A percentile compares a stretch with the other conserved stretches of the same genome.
Conservation (phyloP, 2,329 filamentous ascomycete genomes). For the Septoria petroselini region DNA sequence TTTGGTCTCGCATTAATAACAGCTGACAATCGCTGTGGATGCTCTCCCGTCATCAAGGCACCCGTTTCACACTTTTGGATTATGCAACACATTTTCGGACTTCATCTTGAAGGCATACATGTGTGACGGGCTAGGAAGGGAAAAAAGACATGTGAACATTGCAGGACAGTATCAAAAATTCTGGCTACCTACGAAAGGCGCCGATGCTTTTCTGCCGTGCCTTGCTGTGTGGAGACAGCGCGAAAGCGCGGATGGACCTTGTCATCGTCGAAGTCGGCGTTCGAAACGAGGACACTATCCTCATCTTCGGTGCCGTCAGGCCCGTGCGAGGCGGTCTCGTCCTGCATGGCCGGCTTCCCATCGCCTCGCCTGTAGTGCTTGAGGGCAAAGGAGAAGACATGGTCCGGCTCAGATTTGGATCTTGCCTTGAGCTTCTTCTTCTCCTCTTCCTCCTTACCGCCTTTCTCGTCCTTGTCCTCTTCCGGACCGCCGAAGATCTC, state of each 20-base stretch:
- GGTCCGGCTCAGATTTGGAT: constrained; percentile 1
- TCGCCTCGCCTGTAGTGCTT: constrained; percentile 2
- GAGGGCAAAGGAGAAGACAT: constrained; percentile 16
- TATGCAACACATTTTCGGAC: no score
- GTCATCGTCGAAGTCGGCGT: constrained; percentile 9
- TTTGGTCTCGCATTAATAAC: no score
- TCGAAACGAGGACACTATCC: constrained; percentile 11
- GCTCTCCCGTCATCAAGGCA: no score
- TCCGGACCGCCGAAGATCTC: constrained; percentile 17
- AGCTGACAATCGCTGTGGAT: no score
- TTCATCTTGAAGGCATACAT: no score
- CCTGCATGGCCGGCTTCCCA: not conserved
- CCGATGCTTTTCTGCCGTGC: no score
- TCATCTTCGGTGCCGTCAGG: not conserved
- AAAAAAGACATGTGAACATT: no score
- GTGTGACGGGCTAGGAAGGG: no score
- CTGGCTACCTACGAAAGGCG: no score
- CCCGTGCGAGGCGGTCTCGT: not conserved
- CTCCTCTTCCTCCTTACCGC: not conserved
- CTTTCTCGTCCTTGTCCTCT: not conserved
- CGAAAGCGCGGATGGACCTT: not conserved
- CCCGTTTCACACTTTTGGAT: no score
- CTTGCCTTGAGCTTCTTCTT: constrained; percentile 1
- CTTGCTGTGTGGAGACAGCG: no score
- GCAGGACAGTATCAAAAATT: no score